phyloP scores from a whole-genome alignment of 176 grass and related monocot species.

The Echinochloa phyllopogon region DNA sequence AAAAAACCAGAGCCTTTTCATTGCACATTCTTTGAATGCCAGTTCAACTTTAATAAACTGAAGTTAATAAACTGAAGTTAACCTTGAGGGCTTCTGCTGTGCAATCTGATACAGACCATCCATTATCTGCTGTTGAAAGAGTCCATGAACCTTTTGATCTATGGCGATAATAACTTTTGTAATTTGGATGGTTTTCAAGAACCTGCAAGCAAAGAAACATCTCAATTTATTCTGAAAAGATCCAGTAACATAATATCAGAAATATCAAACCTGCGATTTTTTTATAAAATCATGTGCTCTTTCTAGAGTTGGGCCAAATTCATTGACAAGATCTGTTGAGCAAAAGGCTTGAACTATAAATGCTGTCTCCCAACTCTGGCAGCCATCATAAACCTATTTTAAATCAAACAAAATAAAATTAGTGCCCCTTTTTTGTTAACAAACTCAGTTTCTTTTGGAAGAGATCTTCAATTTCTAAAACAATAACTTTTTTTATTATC shows the following conservation, averaged over 20 bases:
- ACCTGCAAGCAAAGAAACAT: background rate
- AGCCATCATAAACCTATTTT: conserved; percentile 24
- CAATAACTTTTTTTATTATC: background rate
- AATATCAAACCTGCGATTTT: background rate
- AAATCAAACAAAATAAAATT: background rate
- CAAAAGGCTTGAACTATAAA: background rate
- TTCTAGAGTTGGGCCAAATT: background rate
- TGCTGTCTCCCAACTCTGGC: conserved; percentile 13
- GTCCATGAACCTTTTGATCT: conserved; percentile 28
- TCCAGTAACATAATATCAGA: background rate
- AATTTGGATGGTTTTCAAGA: background rate
- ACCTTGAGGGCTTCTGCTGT: conserved; percentile 24
- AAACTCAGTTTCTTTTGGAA: background rate
- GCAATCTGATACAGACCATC: background rate
- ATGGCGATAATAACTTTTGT: background rate
- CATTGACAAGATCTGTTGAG: background rate
- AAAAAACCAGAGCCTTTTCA: background rate
- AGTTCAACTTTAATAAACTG: too few relatives aligned
- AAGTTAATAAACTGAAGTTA: background rate
- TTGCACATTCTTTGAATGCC: background rate
- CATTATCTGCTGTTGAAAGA: background rate
- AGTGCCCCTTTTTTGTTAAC: background rate
- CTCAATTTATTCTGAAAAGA: background rate
- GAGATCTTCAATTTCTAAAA: background rate
- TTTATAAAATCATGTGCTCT: background rate